phyloP scores from a whole-genome alignment of 495 filamentous ascomycete species.

The Amniculicola lignicola region DNA sequence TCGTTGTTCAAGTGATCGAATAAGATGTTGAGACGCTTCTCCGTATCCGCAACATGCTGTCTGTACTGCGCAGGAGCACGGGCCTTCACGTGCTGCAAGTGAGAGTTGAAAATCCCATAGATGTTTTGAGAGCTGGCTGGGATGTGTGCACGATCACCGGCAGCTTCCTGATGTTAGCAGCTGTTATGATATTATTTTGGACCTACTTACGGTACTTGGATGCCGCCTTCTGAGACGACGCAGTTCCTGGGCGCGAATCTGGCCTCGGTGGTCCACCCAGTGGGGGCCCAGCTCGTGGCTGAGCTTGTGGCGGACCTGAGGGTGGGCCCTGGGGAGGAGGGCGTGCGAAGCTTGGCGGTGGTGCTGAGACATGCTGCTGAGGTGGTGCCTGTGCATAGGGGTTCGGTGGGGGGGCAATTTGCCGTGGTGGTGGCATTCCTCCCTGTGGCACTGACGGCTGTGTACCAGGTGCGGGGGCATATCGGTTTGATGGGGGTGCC shows the following conservation, averaged over 20 bases:
- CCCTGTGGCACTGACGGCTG: slow-evolving; percentile 33
- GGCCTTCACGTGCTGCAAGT: slow-evolving; percentile 83
- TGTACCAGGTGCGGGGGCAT: slow-evolving; percentile 70
- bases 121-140: slow-evolving; percentile 69
- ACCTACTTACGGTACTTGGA: slow-evolving; percentile 64
- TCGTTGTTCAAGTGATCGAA: slow-evolving; percentile 97
- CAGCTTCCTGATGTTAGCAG: slow-evolving; percentile 39
- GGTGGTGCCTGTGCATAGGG: slow-evolving; percentile 34
- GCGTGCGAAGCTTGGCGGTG: slow-evolving; percentile 44
- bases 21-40: slow-evolving; percentile 83
- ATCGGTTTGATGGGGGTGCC: slow-evolving; percentile 74
- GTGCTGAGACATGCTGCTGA: slow-evolving; percentile 18
- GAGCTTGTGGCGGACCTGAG: slow-evolving; percentile 44
- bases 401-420: slow-evolving; percentile 40
- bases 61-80: slow-evolving; percentile 79
- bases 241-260: slow-evolving; percentile 52
- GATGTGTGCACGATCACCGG: slow-evolving; percentile 89
- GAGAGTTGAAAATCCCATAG: slow-evolving; percentile 73
- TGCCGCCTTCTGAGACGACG: slow-evolving; percentile 46
- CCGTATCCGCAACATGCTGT: slow-evolving; percentile 83
- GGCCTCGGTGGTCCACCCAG: slow-evolving; percentile 44
- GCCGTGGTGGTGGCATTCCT: slow-evolving; percentile 30
- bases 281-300: slow-evolving; percentile 45
- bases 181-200: neutral
- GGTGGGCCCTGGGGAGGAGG: slow-evolving; percentile 36